A percentile compares a stretch with the other conserved stretches of the same genome.
Evolutionary conservation across 352 stramenopile species (phyloP).

Genomic region (Aphanomyces cochlioides): DNA sequence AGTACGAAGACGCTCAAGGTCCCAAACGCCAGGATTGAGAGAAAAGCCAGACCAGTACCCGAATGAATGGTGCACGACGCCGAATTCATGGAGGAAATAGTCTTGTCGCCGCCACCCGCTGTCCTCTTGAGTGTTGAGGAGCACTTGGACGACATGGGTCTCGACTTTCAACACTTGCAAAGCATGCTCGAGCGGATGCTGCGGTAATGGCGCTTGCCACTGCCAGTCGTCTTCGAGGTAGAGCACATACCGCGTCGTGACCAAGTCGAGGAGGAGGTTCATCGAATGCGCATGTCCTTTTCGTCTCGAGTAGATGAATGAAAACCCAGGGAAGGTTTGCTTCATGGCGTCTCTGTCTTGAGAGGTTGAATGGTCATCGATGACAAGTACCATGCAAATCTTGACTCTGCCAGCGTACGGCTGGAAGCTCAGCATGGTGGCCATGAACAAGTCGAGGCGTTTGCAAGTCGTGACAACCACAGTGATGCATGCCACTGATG

Average conservation of each 20-base stretch:
- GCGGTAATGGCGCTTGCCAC: constrained; percentile 17
- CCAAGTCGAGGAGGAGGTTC: constrained; percentile 38
- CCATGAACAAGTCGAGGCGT: constrained; percentile 44
- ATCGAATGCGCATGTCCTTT: constrained; percentile 51
- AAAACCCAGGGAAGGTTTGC: constrained; percentile 35
- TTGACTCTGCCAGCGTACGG: not conserved
- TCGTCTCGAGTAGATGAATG: constrained; percentile 40
- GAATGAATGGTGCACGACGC: constrained; percentile 42
- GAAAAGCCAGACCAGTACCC: constrained; percentile 64
- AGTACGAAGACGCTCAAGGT: constrained; percentile 27
- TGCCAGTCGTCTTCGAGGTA: constrained; percentile 70
- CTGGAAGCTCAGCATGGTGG: constrained; percentile 37
- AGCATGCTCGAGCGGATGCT: constrained; percentile 30
- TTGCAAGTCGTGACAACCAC: constrained; percentile 63
- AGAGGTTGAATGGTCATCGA: constrained; percentile 52
- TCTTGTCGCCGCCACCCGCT: constrained; percentile 32
- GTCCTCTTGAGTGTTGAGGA: constrained; percentile 49
- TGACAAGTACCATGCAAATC: constrained; percentile 47
- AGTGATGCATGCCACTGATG: constrained; percentile 30
- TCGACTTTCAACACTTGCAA: constrained; percentile 19
- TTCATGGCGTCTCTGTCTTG: constrained; percentile 43
- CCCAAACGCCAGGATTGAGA: constrained; percentile 56
- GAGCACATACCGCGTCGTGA: constrained; percentile 44
- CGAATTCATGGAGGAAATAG: constrained; percentile 59
- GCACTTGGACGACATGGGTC: constrained; percentile 38